Evolutionary conservation across 306 rosid genomes (phyloP).

Genomic region (Biancaea sappan): DNA sequence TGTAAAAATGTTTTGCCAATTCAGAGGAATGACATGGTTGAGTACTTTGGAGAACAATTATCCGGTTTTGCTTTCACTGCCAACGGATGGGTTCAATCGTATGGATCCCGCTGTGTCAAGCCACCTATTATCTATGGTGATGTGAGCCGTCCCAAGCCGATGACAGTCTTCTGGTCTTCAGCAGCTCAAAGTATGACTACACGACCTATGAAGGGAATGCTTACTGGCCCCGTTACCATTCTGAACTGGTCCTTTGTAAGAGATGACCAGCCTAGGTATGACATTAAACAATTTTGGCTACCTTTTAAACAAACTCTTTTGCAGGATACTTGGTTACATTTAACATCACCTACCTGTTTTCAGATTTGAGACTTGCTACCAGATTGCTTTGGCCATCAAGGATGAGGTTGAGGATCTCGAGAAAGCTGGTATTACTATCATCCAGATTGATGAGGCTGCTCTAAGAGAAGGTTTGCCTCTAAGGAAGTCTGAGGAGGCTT

Average conservation of each 20-base stretch:
- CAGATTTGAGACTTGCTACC: slow-evolving; percentile 67
- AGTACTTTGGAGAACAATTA: slow-evolving; percentile 66
- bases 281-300: neutral
- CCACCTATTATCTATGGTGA: slow-evolving; percentile 76
- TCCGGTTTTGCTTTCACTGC: slow-evolving; percentile 69
- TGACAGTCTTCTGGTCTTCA: slow-evolving; percentile 72
- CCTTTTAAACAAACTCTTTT: neutral
- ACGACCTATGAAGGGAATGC: slow-evolving; percentile 74
- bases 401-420: slow-evolving; percentile 72
- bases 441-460: slow-evolving; percentile 79
- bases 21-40: slow-evolving; percentile 79
- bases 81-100: slow-evolving; percentile 75
- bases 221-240: slow-evolving; percentile 71
- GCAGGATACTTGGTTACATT: neutral
- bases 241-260: slow-evolving; percentile 73
- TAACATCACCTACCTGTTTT: neutral
- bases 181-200: slow-evolving; percentile 53
- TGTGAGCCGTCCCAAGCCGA: slow-evolving; percentile 69
- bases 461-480: slow-evolving; percentile 66
- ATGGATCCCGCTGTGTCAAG: slow-evolving; percentile 68
- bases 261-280: slow-evolving; percentile 64
- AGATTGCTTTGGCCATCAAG: slow-evolving; percentile 72
- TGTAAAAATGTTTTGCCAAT: slow-evolving; percentile 14
- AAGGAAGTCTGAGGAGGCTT: slow-evolving; percentile 60
- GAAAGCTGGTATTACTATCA: slow-evolving; percentile 57